These are phyloP conservation scores for Vitellaria paradoxa DNA, from an alignment of 179 eudicot species.

Conservation along the genomic window DNA sequence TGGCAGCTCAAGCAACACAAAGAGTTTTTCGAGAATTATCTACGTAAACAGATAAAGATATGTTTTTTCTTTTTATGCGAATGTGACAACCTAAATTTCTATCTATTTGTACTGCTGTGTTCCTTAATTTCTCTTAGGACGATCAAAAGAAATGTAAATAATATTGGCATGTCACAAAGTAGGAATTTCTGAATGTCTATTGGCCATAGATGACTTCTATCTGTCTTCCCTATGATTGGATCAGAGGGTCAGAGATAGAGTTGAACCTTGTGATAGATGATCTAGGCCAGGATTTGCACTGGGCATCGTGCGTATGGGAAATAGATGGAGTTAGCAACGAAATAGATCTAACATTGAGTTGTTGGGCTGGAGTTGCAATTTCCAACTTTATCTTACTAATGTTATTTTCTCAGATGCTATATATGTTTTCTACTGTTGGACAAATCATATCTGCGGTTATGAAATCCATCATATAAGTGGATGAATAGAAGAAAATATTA, in stretches of 20 bases:
- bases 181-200: neutral
- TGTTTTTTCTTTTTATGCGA: neutral
- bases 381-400: neutral
- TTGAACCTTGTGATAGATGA: neutral
- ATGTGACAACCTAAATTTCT: neutral
- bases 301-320: neutral
- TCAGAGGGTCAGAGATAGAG: neutral
- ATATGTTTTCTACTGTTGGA: neutral
- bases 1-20: neutral
- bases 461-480: neutral
- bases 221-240: neutral
- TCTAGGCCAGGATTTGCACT: neutral
- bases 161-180: neutral
- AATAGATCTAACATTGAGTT: neutral
- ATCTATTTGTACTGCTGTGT: neutral
- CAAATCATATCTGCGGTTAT: neutral
- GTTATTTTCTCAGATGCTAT: neutral
- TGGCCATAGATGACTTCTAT: neutral
- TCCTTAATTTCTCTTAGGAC: neutral
- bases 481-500: neutral
- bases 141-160: neutral
- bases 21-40: neutral
- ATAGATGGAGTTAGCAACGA: neutral
- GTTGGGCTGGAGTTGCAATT: neutral
- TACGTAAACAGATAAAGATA: neutral